Base-by-base conservation (phyloP, 2,329 filamentous ascomycete genomes). In the Alternaria incomplexa region DNA sequence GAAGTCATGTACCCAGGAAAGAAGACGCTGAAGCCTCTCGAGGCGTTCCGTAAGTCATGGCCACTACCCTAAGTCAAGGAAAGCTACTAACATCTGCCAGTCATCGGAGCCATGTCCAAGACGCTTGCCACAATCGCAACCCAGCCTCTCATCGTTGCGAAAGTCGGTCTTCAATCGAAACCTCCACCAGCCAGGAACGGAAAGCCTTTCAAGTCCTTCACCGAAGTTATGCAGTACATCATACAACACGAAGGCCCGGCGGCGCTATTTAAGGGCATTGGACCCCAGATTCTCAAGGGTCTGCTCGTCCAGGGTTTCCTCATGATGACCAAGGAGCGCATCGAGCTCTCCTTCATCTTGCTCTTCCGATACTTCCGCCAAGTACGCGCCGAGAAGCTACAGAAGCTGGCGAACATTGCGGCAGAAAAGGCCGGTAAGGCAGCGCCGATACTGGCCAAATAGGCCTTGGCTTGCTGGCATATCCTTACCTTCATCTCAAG, bases 301-400 rank as follows among this genome's bases (percentile, higher is more conserved):
- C 82, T 99, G 56, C 79, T 99, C 52, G 96, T 99, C 3, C 96
- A 99, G 77, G 96, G 96, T 53, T 89, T 99, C 59, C 85, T 99
- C 43, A 99, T 99, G 96, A 99, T 97, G 93, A 96, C 93, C 51
- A 99, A 99, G 83, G 96, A 99, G 82, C 88, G 93, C 70, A 92
- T 98, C 81, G 96, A 98, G 80, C 83, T 98, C 15, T 79, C 93
- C 47, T 98, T 97, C 78, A 85, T 98, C 66, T 83, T 97, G 26
- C 86, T 99, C 54, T 90, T 97, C 80, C 88, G 93, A 72, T 97
- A 96, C 73, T 77, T 97, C 56, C 88, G 89, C 69, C 88, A 89
- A 69, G 73, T 96, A 61, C 89, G 88, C 72, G 86, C 89, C 47
- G 85, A 91, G 69, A 90, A 91, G 77, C 83, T 97, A 46, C 86